These are phyloP conservation scores for Myriosclerotinia duriaeana DNA, from an alignment of 2,329 filamentous ascomycete species.

Conservation along the genomic window DNA sequence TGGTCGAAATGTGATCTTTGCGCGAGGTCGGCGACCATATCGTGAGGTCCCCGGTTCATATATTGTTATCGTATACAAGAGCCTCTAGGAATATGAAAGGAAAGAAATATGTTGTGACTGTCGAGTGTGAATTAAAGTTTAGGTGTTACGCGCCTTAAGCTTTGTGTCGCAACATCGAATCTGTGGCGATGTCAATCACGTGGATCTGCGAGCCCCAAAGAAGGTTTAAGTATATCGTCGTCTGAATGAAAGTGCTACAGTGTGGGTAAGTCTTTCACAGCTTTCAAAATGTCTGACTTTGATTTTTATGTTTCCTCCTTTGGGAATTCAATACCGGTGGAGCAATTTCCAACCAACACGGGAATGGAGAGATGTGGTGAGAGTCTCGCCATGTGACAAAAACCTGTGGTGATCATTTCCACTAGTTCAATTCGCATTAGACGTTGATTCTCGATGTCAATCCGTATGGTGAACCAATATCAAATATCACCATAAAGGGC, in stretches of 20 bases:
- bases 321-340: background rate
- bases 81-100: slow-evolving; percentile 1
- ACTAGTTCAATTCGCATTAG: slow-evolving; percentile 1
- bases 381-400: background rate
- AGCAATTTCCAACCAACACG: background rate
- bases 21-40: slow-evolving; percentile 23
- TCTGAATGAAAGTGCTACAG: slow-evolving; percentile 15
- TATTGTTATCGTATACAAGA: slow-evolving; percentile 17
- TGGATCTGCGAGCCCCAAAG: background rate
- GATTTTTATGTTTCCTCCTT: background rate
- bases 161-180: slow-evolving; percentile 6
- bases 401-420: background rate
- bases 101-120: slow-evolving; percentile 13
- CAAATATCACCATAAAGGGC: background rate
- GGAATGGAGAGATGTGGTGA: background rate
- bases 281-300: background rate
- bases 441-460: background rate
- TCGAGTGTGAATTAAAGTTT: slow-evolving; percentile 13
- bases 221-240: slow-evolving; percentile 1
- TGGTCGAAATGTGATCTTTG: slow-evolving; percentile 23
- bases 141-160: slow-evolving; percentile 19
- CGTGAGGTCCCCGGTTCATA: slow-evolving; percentile 20
- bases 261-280: slow-evolving; percentile 1
- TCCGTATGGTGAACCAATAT: background rate
- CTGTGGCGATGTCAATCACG: slow-evolving; percentile 17